A percentile compares a stretch with the other conserved stretches of the same genome.
Conservation (phyloP, 345 rosid species). For the Clausena lansium region DNA sequence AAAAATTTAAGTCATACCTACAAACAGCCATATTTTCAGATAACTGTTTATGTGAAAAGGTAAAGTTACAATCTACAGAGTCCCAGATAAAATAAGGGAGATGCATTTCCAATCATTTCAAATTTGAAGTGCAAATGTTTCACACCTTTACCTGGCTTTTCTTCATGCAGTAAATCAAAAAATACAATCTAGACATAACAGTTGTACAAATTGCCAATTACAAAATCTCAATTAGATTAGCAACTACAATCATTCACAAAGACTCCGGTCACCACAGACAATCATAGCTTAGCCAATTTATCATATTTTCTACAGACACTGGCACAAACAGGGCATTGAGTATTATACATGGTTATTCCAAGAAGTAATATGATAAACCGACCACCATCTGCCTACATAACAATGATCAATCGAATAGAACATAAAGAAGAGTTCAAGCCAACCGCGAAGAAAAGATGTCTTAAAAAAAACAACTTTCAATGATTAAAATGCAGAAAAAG, state of each 20-base stretch:
- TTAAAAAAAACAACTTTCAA: too few relatives aligned
- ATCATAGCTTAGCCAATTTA: background rate
- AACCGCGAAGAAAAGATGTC: background rate
- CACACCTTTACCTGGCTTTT: background rate
- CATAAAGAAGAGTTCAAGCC: background rate
- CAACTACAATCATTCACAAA: background rate
- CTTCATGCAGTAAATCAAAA: background rate
- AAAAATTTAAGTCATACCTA: background rate
- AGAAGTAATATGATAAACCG: background rate
- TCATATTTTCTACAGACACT: background rate
- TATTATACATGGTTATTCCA: background rate
- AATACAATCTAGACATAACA: background rate
- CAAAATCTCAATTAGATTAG: background rate
- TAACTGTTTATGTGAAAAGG: background rate
- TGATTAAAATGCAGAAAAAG: background rate
- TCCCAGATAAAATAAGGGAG: background rate
- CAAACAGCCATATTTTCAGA: background rate
- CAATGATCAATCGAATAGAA: background rate
- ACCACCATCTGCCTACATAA: background rate
- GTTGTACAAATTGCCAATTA: background rate
- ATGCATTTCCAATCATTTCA: background rate
- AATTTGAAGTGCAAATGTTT: background rate
- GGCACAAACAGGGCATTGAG: background rate
- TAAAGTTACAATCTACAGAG: background rate
- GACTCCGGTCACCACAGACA: background rate